These are phyloP conservation scores for Neurospora sp. DNA, from an alignment of 495 filamentous ascomycete genomes.

Conservation along the genomic window DNA sequence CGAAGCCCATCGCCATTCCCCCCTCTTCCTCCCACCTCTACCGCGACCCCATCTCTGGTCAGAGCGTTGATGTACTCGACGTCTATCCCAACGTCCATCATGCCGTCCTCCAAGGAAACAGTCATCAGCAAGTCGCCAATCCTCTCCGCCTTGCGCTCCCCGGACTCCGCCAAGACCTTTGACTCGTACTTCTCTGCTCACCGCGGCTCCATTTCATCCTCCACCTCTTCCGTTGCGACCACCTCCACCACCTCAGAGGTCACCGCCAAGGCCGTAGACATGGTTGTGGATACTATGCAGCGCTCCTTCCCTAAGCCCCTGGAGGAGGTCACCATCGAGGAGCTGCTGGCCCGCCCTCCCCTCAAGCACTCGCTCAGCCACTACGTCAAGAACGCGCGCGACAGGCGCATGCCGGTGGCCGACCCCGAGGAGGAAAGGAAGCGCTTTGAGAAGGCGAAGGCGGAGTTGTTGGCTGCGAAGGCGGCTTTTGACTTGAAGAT, in stretches of 20 bases:
- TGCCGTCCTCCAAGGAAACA: not conserved
- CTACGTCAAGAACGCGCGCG: constrained; percentile 27
- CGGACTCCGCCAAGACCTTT: too few species aligned
- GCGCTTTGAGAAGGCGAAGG: constrained; percentile 28
- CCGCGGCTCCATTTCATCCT: constrained; percentile 11
- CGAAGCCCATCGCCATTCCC: not conserved
- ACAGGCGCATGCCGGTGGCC: not conserved
- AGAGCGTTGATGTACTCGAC: not conserved
- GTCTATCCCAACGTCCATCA: not conserved
- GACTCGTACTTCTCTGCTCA: too few species aligned
- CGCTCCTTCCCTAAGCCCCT: constrained; percentile 25
- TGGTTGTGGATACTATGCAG: constrained; percentile 19
- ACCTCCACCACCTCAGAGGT: constrained; percentile 9
- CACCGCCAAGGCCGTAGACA: too few species aligned
- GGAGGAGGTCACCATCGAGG: constrained; percentile 26
- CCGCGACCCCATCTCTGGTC: not conserved
- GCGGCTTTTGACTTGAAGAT: constrained; percentile 2
- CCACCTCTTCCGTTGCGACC: constrained; percentile 6
- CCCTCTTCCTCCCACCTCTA: not conserved
- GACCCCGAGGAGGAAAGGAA: constrained; percentile 17
- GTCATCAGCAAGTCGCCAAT: not conserved
- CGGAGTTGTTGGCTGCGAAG: constrained; percentile 21
- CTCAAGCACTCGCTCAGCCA: constrained; percentile 26
- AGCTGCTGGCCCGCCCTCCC: constrained; percentile 30
- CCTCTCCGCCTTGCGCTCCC: not conserved